These are phyloP conservation scores for Candida sojae DNA, from an alignment of 1,139 yeast species.

Conservation along the genomic window DNA sequence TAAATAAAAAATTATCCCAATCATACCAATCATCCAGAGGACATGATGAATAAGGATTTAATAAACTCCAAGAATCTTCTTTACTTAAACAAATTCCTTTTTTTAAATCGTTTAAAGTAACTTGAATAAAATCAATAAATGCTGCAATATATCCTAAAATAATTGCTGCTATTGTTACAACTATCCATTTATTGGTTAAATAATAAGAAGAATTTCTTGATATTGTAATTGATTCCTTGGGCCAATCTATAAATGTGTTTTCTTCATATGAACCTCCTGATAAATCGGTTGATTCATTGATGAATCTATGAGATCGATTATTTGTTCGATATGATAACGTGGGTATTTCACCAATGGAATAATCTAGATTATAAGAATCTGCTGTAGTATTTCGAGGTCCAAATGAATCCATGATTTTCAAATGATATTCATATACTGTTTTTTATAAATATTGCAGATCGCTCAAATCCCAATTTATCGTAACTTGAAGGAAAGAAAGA, in stretches of 20 bases:
- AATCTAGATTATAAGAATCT: background rate
- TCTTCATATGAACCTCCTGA: constrained; percentile 19
- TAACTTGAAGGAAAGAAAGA: background rate
- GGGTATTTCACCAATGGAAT: constrained; percentile 13
- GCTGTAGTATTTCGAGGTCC: background rate
- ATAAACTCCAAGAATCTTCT: constrained; percentile 43
- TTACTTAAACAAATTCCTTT: constrained; percentile 44
- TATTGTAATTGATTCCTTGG: constrained; percentile 21
- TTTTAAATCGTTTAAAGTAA: constrained; percentile 64
- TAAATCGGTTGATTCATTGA: background rate
- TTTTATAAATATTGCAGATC: too few species aligned
- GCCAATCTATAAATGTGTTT: constrained; percentile 42
- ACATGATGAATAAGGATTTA: constrained; percentile 48
- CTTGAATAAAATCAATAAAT: constrained; percentile 58
- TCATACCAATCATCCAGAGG: constrained; percentile 44
- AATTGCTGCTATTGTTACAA: constrained; percentile 57
- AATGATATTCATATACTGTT: too few species aligned
- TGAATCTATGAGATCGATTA: background rate
- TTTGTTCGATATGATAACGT: constrained; percentile 8
- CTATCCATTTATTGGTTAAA: constrained; percentile 51
- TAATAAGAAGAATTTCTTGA: constrained; percentile 12
- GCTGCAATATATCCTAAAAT: constrained; percentile 62
- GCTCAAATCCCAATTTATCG: too few species aligned
- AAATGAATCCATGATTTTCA: background rate
- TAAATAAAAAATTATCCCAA: constrained; percentile 38